phyloP scores from a whole-genome alignment of 495 filamentous ascomycete genomes.

The Aspergillus cavernicola region DNA sequence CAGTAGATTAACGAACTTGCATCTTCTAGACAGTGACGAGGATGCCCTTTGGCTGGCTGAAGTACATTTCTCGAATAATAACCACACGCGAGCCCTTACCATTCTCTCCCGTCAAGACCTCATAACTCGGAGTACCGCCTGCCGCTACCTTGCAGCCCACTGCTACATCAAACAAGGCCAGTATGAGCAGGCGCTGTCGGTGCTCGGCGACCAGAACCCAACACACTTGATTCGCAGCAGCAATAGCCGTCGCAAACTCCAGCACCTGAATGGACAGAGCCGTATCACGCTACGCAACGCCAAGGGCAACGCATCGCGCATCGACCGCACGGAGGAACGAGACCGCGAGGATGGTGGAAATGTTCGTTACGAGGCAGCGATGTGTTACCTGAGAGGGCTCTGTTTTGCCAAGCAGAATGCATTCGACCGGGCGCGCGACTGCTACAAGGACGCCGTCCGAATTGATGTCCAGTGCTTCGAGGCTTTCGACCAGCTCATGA shows the following conservation, averaged over 20 bases:
- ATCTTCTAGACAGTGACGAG: constrained; percentile 70
- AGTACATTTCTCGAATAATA: constrained; percentile 89
- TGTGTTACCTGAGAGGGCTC: constrained; percentile 92
- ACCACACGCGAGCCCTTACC: constrained; percentile 83
- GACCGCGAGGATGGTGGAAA: constrained; percentile 67
- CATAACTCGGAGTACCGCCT: constrained; percentile 73
- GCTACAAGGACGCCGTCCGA: constrained; percentile 93
- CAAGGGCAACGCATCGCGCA: constrained; percentile 39
- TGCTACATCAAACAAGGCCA: constrained; percentile 88
- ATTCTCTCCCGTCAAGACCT: constrained; percentile 84
- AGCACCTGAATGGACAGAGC: constrained; percentile 48
- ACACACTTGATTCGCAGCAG: constrained; percentile 73
- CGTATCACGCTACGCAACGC: constrained; percentile 48
- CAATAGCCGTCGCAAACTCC: constrained; percentile 59
- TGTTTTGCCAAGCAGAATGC: constrained; percentile 98
- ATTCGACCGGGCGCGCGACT: constrained; percentile 94
- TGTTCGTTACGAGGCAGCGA: constrained; percentile 85
- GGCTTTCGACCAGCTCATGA: constrained; percentile 96
- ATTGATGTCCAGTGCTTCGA: constrained; percentile 99
- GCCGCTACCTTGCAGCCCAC: constrained; percentile 86
- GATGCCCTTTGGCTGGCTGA: constrained; percentile 95
- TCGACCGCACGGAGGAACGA: constrained; percentile 58
- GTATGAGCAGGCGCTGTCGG: constrained; percentile 78
- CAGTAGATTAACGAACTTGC: constrained; percentile 4
- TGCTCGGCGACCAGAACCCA: constrained; percentile 92